These are phyloP conservation scores for Elsinoe perseae DNA, from an alignment of 2,329 filamentous ascomycete genomes.

Conservation along the genomic window DNA sequence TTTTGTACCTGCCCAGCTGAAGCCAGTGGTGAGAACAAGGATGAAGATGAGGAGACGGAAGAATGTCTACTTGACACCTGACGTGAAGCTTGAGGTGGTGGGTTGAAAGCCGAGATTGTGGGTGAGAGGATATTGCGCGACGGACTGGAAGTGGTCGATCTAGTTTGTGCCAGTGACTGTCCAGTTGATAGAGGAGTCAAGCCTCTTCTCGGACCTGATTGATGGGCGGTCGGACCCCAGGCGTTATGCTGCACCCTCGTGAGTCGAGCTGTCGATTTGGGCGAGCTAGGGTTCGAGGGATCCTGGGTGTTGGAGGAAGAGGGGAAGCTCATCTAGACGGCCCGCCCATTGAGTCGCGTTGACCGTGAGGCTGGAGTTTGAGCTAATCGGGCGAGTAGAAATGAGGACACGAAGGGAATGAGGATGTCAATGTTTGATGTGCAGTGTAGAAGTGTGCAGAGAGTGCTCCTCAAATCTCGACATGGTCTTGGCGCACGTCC, in stretches of 20 bases:
- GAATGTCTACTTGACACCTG: conserved; percentile 47
- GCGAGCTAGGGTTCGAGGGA: conserved; percentile 20
- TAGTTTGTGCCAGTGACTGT: conserved; percentile 34
- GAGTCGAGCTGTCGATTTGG: conserved; percentile 34
- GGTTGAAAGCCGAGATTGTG: conserved; percentile 46
- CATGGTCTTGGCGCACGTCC: not conserved
- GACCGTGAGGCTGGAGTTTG: not conserved
- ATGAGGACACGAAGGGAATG: not conserved
- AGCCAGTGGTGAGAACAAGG: conserved; percentile 47
- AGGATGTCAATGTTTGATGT: not conserved
- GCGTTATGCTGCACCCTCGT: conserved; percentile 45
- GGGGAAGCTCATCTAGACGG: conserved; percentile 48
- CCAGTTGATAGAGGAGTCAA: conserved; percentile 52
- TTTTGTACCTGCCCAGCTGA: conserved; percentile 46
- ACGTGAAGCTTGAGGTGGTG: conserved; percentile 44
- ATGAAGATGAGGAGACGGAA: conserved; percentile 48
- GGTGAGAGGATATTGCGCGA: conserved; percentile 46
- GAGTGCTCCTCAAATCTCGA: not conserved
- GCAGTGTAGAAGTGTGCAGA: not conserved
- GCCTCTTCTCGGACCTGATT: conserved; percentile 49
- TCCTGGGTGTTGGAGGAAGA: conserved; percentile 36
- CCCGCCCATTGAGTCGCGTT: conserved; percentile 25
- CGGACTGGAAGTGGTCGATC: conserved; percentile 39
- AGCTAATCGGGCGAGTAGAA: conserved; percentile 1
- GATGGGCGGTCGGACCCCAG: conserved; percentile 50